Conservation (phyloP, 2,329 filamentous ascomycete species). For the Leptodontidium sp. region DNA sequence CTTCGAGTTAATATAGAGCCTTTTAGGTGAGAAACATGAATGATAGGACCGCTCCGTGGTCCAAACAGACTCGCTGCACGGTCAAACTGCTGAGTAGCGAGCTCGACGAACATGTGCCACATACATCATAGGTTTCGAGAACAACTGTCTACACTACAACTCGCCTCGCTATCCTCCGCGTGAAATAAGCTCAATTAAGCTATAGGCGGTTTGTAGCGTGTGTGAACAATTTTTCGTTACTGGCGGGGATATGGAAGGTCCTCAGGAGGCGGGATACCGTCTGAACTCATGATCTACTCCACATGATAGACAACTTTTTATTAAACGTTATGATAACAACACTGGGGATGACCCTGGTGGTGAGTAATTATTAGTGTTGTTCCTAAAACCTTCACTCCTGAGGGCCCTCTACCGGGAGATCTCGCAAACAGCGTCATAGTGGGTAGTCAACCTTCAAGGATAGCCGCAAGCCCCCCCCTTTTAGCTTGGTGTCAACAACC, state of each 20-base stretch:
- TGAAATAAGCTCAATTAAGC: slow-evolving; percentile 20
- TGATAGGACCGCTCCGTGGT: not conserved
- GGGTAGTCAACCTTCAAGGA: not conserved
- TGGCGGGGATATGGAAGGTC: too few relatives aligned
- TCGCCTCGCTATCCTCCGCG: not conserved
- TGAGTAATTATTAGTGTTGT: not conserved
- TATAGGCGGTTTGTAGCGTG: not conserved
- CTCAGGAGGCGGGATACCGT: too few relatives aligned
- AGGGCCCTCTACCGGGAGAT: not conserved
- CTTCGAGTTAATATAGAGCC: too few relatives aligned
- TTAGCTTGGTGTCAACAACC: not conserved
- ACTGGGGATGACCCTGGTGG: not conserved
- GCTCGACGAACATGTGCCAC: slow-evolving; percentile 23
- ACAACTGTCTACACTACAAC: not conserved
- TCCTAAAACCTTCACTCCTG: not conserved
- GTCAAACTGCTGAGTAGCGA: slow-evolving; percentile 19
- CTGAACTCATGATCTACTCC: not conserved
- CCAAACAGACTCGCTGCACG: not conserved
- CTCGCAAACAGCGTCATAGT: not conserved
- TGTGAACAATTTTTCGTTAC: not conserved
- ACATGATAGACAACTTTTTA: not conserved
- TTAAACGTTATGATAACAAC: not conserved
- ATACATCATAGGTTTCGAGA: slow-evolving; percentile 24
- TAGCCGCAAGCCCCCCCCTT: slow-evolving; percentile 6
- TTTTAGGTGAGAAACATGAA: not conserved